Conservation (phyloP, 1,284 basidiomycete genomes). For the Porodaedalea pini region DNA sequence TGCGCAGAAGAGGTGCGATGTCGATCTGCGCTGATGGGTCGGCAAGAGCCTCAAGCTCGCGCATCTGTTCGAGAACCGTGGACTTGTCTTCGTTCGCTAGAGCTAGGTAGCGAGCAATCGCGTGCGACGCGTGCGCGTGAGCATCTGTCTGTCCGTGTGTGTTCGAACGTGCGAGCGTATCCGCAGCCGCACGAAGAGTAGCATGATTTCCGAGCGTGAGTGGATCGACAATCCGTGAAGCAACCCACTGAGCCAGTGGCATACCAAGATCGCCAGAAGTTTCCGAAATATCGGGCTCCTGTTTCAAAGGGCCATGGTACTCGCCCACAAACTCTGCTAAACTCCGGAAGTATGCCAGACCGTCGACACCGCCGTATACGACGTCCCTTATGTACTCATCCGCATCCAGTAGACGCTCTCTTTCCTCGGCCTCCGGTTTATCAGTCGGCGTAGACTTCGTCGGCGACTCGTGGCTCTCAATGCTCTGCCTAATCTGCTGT, state of each 20-base stretch:
- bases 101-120: conserved; percentile 19
- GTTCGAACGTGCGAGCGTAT: conserved; percentile 17
- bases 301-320: conserved; percentile 21
- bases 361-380: conserved; percentile 72
- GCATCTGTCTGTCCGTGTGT: not conserved
- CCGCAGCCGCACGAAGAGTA: conserved; percentile 31
- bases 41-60: conserved; percentile 40
- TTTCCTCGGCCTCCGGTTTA: conserved; percentile 18
- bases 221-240: conserved; percentile 53
- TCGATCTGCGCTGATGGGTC: conserved; percentile 50
- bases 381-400: conserved; percentile 63
- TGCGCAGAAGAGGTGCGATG: conserved; percentile 59
- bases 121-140: not conserved
- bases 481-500: conserved; percentile 27
- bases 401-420: conserved; percentile 49
- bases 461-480: conserved; percentile 23
- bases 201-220: conserved; percentile 56
- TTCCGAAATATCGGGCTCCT: conserved; percentile 13
- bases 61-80: conserved; percentile 41
- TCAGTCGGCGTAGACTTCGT: not conserved
- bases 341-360: conserved; percentile 68
- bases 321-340: conserved; percentile 60
- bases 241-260: conserved; percentile 55
- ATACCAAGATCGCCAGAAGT: conserved; percentile 34
- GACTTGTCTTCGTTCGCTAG: conserved; percentile 32